These are phyloP conservation scores for Fusarium pseudocircinatum DNA, from an alignment of 2,329 filamentous ascomycete genomes.

Conservation along the genomic window DNA sequence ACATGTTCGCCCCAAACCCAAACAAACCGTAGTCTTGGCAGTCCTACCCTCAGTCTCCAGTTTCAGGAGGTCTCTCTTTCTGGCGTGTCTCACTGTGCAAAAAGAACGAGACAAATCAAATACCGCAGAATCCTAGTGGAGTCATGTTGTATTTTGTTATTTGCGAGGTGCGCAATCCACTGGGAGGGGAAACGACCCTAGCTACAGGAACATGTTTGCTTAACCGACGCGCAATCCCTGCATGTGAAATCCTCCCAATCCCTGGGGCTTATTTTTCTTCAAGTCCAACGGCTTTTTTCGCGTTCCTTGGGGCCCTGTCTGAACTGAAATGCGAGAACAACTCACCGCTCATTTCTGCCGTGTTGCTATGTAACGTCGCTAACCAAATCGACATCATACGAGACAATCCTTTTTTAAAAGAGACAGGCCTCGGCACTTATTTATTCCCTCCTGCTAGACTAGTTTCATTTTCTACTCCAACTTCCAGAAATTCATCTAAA, in stretches of 20 bases:
- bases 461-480: background rate
- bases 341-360: slow-evolving; percentile 30
- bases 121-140: slow-evolving; percentile 3
- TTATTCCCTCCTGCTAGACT: background rate
- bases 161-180: slow-evolving; percentile 1
- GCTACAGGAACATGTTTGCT: background rate
- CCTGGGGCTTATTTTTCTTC: background rate
- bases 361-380: slow-evolving; percentile 22
- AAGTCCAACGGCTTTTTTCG: slow-evolving; percentile 22
- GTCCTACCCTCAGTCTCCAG: background rate
- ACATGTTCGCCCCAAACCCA: background rate
- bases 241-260: background rate
- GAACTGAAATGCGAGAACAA: slow-evolving; percentile 7
- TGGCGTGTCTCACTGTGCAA: background rate
- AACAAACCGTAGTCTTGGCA: slow-evolving; percentile 5
- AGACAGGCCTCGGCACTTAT: slow-evolving; percentile 13
- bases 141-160: slow-evolving; percentile 7
- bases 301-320: slow-evolving; percentile 1
- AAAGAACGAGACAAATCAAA: background rate
- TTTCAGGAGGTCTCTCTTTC: background rate
- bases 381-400: slow-evolving; percentile 15
- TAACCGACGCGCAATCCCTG: background rate
- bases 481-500: background rate
- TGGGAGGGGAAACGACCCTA: background rate
- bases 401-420: slow-evolving; percentile 12